phyloP scores from a whole-genome alignment of 1,284 basidiomycete genomes.

The Tylopilus sp. region DNA sequence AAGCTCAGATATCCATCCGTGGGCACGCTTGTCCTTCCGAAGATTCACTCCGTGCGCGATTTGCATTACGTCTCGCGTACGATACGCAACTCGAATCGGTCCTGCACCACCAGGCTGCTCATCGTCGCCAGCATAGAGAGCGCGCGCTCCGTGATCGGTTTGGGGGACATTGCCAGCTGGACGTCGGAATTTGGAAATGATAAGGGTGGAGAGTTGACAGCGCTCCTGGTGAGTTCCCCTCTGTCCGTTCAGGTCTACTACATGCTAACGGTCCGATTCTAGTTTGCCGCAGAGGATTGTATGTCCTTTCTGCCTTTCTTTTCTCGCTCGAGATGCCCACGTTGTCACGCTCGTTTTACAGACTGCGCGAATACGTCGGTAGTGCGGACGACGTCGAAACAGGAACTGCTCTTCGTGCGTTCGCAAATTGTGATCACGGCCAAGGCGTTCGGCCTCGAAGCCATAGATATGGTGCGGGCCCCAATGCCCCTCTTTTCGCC shows the following conservation, averaged over 20 bases:
- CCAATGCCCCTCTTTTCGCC: not conserved
- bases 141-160: constrained; percentile 59
- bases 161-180: constrained; percentile 67
- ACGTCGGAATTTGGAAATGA: constrained; percentile 40
- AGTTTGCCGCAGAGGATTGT: constrained; percentile 95
- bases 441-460: constrained; percentile 78
- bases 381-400: constrained; percentile 68
- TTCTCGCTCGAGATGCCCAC: not conserved
- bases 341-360: constrained; percentile 30
- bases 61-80: constrained; percentile 57
- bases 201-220: constrained; percentile 48
- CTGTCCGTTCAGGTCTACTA: constrained; percentile 33
- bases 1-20: constrained; percentile 49
- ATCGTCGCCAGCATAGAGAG: constrained; percentile 81
- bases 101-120: constrained; percentile 41
- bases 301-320: constrained; percentile 20
- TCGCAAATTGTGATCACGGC: constrained; percentile 82
- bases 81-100: constrained; percentile 35
- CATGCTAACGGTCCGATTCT: constrained; percentile 18
- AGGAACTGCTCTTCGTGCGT: constrained; percentile 83
- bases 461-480: constrained; percentile 79
- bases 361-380: constrained; percentile 87
- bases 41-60: constrained; percentile 68
- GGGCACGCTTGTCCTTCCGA: constrained; percentile 70
- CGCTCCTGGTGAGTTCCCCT: constrained; percentile 45